These are phyloP conservation scores for Colletotrichum sp. DNA, from an alignment of 2,329 filamentous ascomycete species.

Conservation along the genomic window DNA sequence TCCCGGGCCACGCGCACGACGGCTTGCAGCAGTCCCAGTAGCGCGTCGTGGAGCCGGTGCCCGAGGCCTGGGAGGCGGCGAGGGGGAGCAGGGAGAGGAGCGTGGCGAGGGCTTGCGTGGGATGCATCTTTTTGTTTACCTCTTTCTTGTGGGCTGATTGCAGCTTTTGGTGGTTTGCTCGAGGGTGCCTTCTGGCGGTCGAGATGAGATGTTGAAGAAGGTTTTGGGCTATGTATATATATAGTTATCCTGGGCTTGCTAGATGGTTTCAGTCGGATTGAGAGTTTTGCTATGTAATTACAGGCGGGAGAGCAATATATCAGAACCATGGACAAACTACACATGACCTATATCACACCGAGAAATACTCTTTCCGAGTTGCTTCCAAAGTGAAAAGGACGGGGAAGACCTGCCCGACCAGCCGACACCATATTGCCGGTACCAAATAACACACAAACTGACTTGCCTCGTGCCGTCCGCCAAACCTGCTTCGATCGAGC, in stretches of 20 bases:
- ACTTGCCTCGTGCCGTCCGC: background rate
- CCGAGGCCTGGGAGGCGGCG: slow-evolving; percentile 27
- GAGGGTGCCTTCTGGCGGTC: background rate
- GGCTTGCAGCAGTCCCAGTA: slow-evolving; percentile 65
- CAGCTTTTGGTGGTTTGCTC: no score
- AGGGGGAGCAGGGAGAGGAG: slow-evolving; percentile 23
- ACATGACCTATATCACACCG: background rate
- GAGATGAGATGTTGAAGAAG: background rate
- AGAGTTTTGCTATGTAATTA: background rate
- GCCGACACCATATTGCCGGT: background rate
- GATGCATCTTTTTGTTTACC: background rate
- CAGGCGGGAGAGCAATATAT: background rate
- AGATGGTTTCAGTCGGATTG: background rate
- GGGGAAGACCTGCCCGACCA: background rate
- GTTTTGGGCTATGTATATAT: background rate
- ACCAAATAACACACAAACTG: background rate
- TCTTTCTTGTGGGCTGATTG: no score
- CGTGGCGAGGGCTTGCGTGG: slow-evolving; percentile 19
- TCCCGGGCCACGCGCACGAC: slow-evolving; percentile 59
- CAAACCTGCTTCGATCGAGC: background rate
- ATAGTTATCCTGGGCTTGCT: background rate
- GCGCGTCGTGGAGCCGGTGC: slow-evolving; percentile 35
- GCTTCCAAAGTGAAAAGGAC: background rate
- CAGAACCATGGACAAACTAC: background rate
- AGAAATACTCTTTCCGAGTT: background rate